Evolutionary conservation across 2,329 filamentous ascomycete genomes (phyloP).

Genomic region (Xylaria sp.): DNA sequence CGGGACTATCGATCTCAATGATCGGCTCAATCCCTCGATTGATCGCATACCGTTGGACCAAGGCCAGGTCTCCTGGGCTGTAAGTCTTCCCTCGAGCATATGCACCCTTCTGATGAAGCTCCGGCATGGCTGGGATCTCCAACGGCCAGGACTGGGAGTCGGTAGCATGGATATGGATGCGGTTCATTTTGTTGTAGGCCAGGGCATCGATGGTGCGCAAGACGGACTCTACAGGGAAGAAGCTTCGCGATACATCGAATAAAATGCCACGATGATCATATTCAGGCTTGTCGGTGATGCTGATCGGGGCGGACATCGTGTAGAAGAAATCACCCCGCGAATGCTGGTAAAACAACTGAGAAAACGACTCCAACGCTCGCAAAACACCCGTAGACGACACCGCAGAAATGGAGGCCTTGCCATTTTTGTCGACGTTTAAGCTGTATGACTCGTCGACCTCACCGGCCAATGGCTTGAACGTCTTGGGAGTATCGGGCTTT

Average conservation of each 20-base stretch:
- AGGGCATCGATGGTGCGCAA: slow-evolving; percentile 77
- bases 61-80: slow-evolving; percentile 65
- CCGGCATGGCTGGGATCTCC: slow-evolving; percentile 76
- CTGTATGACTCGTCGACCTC: slow-evolving; percentile 78
- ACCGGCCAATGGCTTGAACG: slow-evolving; percentile 66
- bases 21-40: slow-evolving; percentile 73
- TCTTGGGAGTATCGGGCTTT: slow-evolving; percentile 54
- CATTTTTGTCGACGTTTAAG: slow-evolving; percentile 62
- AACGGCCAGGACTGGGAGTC: slow-evolving; percentile 88
- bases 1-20: slow-evolving; percentile 81
- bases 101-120: slow-evolving; percentile 73
- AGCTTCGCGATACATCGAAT: slow-evolving; percentile 77
- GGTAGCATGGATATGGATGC: slow-evolving; percentile 79
- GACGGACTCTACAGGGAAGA: slow-evolving; percentile 70
- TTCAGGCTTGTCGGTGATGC: slow-evolving; percentile 73
- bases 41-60: slow-evolving; percentile 73
- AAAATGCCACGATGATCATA: slow-evolving; percentile 81
- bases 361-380: slow-evolving; percentile 76
- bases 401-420: slow-evolving; percentile 67
- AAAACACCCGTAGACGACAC: slow-evolving; percentile 71
- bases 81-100: slow-evolving; percentile 73
- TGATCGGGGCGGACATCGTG: slow-evolving; percentile 71
- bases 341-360: slow-evolving; percentile 79
- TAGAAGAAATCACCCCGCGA: slow-evolving; percentile 65
- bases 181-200: slow-evolving; percentile 82